Base-by-base conservation (phyloP, 306 rosid species). In the Vigna angularis region DNA sequence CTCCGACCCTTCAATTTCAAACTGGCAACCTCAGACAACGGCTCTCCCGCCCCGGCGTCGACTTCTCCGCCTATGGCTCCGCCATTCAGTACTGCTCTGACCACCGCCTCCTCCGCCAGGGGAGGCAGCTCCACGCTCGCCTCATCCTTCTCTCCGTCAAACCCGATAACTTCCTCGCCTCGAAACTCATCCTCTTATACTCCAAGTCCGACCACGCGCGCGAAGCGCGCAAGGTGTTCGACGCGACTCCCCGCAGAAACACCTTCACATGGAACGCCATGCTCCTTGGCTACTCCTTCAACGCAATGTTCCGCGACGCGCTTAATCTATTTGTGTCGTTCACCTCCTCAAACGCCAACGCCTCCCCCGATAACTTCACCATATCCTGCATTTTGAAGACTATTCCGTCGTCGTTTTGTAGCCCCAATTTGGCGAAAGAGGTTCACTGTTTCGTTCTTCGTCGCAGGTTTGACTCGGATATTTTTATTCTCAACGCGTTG, bases 151-250 rank as follows among this genome's bases (percentile, higher is more conserved):
- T 76, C 78, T 86, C 96, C 38, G 85, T 91, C 83, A 80, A 64
- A 7, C 98, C 97, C 72, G 83, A 83, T 42, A 95, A 95, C 83
- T 95, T 93, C 90, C 91, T 95, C 58, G 98, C 90, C 55, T 87
- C 97, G 9, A 95, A 91, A 79, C 90, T 95, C 74, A 83, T 91
- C 48, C 70, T 55, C 8, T 81, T 86, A 52, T 95, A 88, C 81
- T 79, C 90, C 10, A 88, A 85, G 84, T 74, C 84, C 57, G 82
- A 83, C 47, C 79, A 59, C 72, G 58, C 74, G 15, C 56, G n/a
- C 4, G 62, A 83, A 45, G 97, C 98, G 17, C 93, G 88, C 82
- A 40, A 66, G 38, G 90, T 91, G 83, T 95, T 95, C 83, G 96
- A 86, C 65, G 65, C 59, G 72, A 91, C 87, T 85, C 88, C 90